Evolutionary conservation across 306 rosid species (phyloP), one percentile per base, ranked within the genome.

Genomic region (Acacia acuminata): DNA sequence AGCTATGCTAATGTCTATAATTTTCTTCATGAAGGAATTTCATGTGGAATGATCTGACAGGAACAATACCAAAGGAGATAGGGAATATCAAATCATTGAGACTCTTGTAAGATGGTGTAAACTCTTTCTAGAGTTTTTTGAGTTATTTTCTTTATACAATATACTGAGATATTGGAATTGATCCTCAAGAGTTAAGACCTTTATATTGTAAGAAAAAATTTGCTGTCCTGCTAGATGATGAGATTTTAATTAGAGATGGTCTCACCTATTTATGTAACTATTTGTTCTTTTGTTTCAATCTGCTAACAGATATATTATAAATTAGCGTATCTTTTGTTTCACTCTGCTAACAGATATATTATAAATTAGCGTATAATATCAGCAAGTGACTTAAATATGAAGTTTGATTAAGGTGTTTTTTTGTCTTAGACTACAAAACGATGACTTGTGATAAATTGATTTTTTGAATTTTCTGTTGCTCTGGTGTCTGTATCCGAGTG

Each of bases 21-120:
- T 75, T 82, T 87, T 87, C 64, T 71, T 84, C 82, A 77, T 72
- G 34, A 79, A 94, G 98, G 89, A 82, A 91, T 86, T 90, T 94
- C 90, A 92, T 94, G 98, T 94, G 98, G 98, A 94, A 94, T 88
- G 78, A 86, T 42, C 79, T 94, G 81, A 87, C 83, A 4, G 98
- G 98, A 36, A 63, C 87, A 20, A 85, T 94, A 81, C 98, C 98
- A 0, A 88, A 86, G 92, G 97, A 92, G 89, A 91, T 94, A 16
- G 97, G 97, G 81, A 84, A 80, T n/a, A 84, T 94, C 47, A 19
- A 45, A 58, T 53, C 91, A 40, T 81, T 94, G 89, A 80, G 0
- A 84, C 92, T 94, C 90, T 88, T 94, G 98, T 94, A 88, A 90
- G 98, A 88, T 79, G 80, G 77, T 55, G 74, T 27, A 56, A 19